Conservation (phyloP, 2,329 filamentous ascomycete species). For the Cadophora luteo-olivacea region DNA sequence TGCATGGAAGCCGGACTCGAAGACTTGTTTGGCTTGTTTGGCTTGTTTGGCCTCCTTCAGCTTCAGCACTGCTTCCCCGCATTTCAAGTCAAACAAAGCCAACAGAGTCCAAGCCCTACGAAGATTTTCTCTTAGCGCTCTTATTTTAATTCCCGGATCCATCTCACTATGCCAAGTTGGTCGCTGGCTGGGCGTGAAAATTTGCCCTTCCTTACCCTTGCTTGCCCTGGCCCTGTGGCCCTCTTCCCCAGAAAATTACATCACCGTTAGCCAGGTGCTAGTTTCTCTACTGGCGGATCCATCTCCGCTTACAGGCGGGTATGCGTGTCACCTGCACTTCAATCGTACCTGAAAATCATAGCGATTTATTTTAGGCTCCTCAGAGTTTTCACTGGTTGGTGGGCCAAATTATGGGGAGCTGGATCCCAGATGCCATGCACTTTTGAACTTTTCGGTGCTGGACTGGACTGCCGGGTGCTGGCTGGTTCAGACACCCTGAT, state of each 20-base stretch:
- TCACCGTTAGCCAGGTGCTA: constrained; percentile 16
- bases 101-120: neutral
- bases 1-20: constrained; percentile 6
- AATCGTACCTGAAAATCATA: constrained; percentile 32
- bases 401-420: constrained; percentile 22
- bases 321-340: constrained; percentile 19
- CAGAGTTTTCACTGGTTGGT: constrained; percentile 31
- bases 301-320: constrained; percentile 15
- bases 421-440: neutral
- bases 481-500: neutral
- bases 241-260: constrained; percentile 15
- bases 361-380: constrained; percentile 15
- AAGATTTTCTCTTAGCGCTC: constrained; percentile 10
- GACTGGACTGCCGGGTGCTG: neutral
- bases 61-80: neutral
- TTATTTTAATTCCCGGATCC: constrained; percentile 2
- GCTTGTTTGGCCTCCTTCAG: constrained; percentile 2
- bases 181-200: neutral
- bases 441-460: neutral
- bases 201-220: neutral
- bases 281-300: constrained; percentile 15
- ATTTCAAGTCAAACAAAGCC: constrained; percentile 1
- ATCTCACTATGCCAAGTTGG: neutral
- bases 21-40: constrained; percentile 3
- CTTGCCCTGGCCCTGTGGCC: neutral